phyloP scores from a whole-genome alignment of 2,329 filamentous ascomycete genomes.

The Pestalotiopsis sp. region DNA sequence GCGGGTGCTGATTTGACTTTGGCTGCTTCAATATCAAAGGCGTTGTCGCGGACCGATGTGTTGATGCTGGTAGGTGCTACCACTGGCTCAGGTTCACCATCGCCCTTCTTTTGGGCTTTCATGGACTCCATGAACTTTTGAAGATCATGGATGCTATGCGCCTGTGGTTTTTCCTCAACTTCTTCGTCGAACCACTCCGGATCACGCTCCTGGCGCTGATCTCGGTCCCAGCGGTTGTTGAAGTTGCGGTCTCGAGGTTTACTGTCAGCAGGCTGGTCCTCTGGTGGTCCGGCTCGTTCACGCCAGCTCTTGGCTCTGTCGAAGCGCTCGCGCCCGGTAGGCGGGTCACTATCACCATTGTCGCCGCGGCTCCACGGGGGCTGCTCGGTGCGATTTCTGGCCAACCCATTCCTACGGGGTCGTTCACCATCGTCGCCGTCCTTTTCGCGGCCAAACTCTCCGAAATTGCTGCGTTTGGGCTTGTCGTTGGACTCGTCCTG shows the following conservation, averaged over 20 bases:
- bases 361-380: conserved; percentile 73
- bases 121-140: conserved; percentile 92
- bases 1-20: conserved; percentile 64
- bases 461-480: conserved; percentile 49
- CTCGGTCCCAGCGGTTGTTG: conserved; percentile 35
- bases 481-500: conserved; percentile 58
- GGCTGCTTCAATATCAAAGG: conserved; percentile 49
- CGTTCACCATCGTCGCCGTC: conserved; percentile 56
- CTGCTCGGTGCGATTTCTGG: conserved; percentile 68
- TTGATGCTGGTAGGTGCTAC: conserved; percentile 30
- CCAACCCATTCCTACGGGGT: conserved; percentile 65
- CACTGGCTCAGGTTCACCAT: conserved; percentile 39
- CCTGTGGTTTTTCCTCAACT: conserved; percentile 68
- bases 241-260: conserved; percentile 5
- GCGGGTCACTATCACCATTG: conserved; percentile 37
- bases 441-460: conserved; percentile 48
- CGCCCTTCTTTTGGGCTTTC: conserved; percentile 65
- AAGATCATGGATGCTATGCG: conserved; percentile 87
- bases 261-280: conserved; percentile 11
- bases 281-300: conserved; percentile 55
- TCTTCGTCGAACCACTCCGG: conserved; percentile 89
- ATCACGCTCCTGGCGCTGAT: conserved; percentile 72
- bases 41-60: conserved; percentile 37
- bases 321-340: conserved; percentile 53
- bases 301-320: conserved; percentile 66